Evolutionary conservation across 164 flowering plant genomes (phyloP).

Genomic region (Berberis thunbergii): DNA sequence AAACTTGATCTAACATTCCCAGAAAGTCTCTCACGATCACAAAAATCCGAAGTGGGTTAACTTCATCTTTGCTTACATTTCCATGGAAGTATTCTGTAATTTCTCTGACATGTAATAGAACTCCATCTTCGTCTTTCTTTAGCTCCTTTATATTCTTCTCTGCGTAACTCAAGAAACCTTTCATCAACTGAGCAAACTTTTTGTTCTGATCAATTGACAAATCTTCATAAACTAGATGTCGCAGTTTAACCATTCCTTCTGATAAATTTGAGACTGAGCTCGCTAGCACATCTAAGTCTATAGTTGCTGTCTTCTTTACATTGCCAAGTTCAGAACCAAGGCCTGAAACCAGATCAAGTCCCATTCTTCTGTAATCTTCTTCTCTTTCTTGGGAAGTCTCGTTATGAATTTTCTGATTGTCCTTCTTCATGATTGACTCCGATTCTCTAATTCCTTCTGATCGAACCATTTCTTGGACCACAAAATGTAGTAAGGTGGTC

Average conservation of each 20-base stretch:
- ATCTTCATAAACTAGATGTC: conserved; percentile 26
- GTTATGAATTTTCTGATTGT: conserved; percentile 26
- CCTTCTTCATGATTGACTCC: conserved; percentile 53
- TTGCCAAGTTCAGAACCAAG: conserved; percentile 65
- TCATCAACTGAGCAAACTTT: conserved; percentile 45
- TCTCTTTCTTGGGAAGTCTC: conserved; percentile 46
- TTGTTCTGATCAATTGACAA: conserved; percentile 20
- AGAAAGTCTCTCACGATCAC: conserved; percentile 88
- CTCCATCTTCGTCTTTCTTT: conserved; percentile 50
- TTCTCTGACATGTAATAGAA: conserved; percentile 50
- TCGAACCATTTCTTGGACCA: conserved; percentile 85
- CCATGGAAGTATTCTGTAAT: conserved; percentile 94
- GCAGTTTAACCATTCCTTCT: conserved; percentile 49
- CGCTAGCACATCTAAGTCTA: conserved; percentile 72
- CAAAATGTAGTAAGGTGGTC: conserved; percentile 88
- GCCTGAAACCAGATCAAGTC: conserved; percentile 75
- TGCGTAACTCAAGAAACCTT: conserved; percentile 44
- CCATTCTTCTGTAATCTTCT: conserved; percentile 58
- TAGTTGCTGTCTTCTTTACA: conserved; percentile 78
- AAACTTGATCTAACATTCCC: conserved; percentile 74
- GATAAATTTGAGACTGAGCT: conserved; percentile 67
- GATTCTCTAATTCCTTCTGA: conserved; percentile 66
- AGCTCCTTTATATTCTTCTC: conserved; percentile 45
- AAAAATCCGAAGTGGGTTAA: conserved; percentile 71
- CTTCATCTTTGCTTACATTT: conserved; percentile 69